Evolutionary conservation across 2,329 filamentous ascomycete genomes (phyloP).

Genomic region (Monosporascus ibericus): DNA sequence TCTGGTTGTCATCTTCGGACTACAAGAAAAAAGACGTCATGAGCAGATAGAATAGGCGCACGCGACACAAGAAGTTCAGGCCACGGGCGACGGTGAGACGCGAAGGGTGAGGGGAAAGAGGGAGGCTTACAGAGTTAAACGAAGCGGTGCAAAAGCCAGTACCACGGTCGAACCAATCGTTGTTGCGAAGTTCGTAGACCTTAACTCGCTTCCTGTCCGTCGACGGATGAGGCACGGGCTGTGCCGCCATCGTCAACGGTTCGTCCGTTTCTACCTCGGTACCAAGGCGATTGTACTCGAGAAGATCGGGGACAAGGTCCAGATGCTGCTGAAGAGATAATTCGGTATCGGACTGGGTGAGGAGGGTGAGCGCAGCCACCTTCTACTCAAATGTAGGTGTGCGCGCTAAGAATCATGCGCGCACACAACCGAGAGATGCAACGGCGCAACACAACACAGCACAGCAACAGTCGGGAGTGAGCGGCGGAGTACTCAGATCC

Average conservation of each 20-base stretch:
- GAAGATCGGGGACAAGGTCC: conserved; percentile 47
- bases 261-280: conserved; percentile 48
- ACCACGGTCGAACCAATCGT: conserved; percentile 98
- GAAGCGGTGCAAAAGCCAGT: conserved; percentile 90
- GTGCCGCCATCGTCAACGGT: conserved; percentile 64
- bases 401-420: conserved; percentile 27
- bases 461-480: background rate
- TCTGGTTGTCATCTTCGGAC: conserved; percentile 54
- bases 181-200: conserved; percentile 96
- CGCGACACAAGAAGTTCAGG: background rate
- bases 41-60: conserved; percentile 11
- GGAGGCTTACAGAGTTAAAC: conserved; percentile 59
- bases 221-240: conserved; percentile 62
- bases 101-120: conserved; percentile 5
- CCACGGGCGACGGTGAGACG: conserved; percentile 1
- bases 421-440: conserved; percentile 19
- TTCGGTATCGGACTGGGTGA: conserved; percentile 48
- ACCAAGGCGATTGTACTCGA: conserved; percentile 43
- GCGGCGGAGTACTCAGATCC: background rate
- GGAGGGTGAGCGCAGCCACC: conserved; percentile 51
- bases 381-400: conserved; percentile 25
- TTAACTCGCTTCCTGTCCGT: conserved; percentile 78
- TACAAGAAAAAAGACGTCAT: conserved; percentile 20
- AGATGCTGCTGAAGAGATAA: conserved; percentile 56
- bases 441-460: background rate